Evolutionary conservation across 306 rosid genomes (phyloP), one percentile per base, ranked within the genome.

Genomic region (Trifolium pratense): DNA sequence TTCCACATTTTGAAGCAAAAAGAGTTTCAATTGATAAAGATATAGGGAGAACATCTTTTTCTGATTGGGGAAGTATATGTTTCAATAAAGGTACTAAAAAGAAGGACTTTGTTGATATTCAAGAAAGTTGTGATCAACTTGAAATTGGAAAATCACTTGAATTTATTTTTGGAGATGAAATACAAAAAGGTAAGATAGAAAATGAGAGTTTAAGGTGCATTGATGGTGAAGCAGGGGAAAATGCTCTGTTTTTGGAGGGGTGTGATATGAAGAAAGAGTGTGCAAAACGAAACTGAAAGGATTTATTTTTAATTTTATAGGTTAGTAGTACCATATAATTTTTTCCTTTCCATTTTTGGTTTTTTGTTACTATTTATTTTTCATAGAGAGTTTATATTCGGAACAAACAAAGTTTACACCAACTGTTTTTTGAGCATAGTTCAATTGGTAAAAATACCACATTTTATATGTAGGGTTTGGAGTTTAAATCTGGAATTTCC

Each of bases 41-140:
- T 32, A 75, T 67, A 16, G 97, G 91, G 40, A 81, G 96, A 67
- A 89, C 72, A 58, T 89, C 97, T 14, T 58, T 82, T 17, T 90
- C 92, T 5, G 98, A 91, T 74, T 93, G 98, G 98, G 87, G 91
- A 71, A 93, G 88, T 75, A 91, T 93, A 73, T 93, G 98, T 81
- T 88, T 93, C 57, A 93, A 93, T 85, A 85, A 74, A 17, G 55
- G 69, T 63, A 15, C 39, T 59, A 80, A 57, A 61, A 88, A 88
- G 67, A 75, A 75, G 56, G 95, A 89, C 21, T 74, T 53, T 3
- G 59, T 81, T 45, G 86, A 78, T 12, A 25, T 62, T 23, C 31
- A 57, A 23, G 89, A 82, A 64, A 66, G 51, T 37, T 76, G 78
- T 57, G 86, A 87, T 17, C 68, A 78, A 69, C 79, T 77, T 65